These are phyloP conservation scores for Penicillium sp. DNA, from an alignment of 2,329 filamentous ascomycete species.

Conservation along the genomic window DNA sequence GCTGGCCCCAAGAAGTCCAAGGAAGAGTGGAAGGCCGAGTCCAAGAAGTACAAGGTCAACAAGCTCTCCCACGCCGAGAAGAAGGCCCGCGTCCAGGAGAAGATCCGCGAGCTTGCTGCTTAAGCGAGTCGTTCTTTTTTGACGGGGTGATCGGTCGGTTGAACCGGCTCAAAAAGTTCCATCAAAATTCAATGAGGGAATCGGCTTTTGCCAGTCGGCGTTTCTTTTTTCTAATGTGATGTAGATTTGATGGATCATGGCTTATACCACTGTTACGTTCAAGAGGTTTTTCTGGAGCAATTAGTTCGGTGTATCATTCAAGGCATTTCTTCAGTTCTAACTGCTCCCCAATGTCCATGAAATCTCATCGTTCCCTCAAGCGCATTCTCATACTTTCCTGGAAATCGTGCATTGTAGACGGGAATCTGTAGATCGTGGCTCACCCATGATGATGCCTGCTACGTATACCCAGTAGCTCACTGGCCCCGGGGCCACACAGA, in stretches of 20 bases:
- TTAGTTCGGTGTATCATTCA: conserved; percentile 31
- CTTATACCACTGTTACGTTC: conserved; percentile 27
- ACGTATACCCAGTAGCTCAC: too few species aligned
- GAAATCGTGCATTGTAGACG: conserved; percentile 10
- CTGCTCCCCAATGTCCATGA: conserved; percentile 29
- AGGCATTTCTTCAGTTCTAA: conserved; percentile 32
- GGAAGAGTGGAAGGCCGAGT: conserved; percentile 94
- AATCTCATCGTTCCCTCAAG: conserved; percentile 26
- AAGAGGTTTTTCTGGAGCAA: conserved; percentile 24
- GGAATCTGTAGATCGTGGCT: conserved; percentile 4
- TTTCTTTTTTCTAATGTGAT: conserved; percentile 23
- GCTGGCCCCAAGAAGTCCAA: conserved; percentile 87
- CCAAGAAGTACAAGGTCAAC: conserved; percentile 73
- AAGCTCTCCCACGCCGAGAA: conserved; percentile 84
- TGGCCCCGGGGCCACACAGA: too few species aligned
- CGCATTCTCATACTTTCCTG: conserved; percentile 10
- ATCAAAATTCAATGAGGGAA: conserved; percentile 24
- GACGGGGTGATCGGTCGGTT: conserved; percentile 14
- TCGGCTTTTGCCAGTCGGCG: conserved; percentile 25
- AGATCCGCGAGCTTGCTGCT: conserved; percentile 71
- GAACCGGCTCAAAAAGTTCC: conserved; percentile 21
- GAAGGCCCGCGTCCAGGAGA: conserved; percentile 76
- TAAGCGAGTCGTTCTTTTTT: conserved; percentile 32
- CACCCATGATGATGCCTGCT: too few species aligned
- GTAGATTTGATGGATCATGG: conserved; percentile 30